Base-by-base conservation (phyloP, 1,284 basidiomycete genomes). In the Paramarasmius palmivorus region DNA sequence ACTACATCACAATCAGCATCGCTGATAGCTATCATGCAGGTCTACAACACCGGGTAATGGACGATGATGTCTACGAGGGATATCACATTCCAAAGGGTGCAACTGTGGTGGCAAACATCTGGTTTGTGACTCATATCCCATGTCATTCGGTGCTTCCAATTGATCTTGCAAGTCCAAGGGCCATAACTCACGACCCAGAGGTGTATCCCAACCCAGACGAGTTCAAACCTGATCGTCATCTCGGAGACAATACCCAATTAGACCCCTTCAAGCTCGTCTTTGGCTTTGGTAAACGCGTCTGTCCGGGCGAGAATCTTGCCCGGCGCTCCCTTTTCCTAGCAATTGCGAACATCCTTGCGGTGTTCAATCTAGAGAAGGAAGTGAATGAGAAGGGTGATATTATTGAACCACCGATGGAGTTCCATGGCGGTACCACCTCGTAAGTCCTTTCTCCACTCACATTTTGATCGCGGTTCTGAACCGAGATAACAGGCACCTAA, bases 141-240 rank as follows among this genome's bases (percentile, higher is more conserved):
- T 40, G 5, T 17, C 39, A 22, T 40, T 19, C n/a, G 17, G 10
- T 17, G 12, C 19, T 12, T 15, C 22, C 2, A 5, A 5, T 17
- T 40, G 39, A 40, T 12, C 6, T 6, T 32, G 12, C 12, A 32
- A 6, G 6, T 6, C 29, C 6, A 32, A 75, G 73, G 74, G 74
- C 68, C 9, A 73, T 77, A 56, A 65, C 68, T 4, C 73, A 69
- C 49, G 73, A 78, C 54, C 65, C 69, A 35, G 64, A 65, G n/a
- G 62, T 63, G 2, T 78, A 77, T 41, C 59, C 70, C 2, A 63
- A 68, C 25, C 61, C 44, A n/a, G 44, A 46, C 22, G 59, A 55
- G 4, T 78, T 77, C 58, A 65, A 66, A 25, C 75, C 75, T 9
- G 66, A 65, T 2, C 70, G 75, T 8, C 74, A 73, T 62, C 62